Evolutionary conservation across 2,329 filamentous ascomycete species (phyloP).

Genomic region (Shiraia sp.): DNA sequence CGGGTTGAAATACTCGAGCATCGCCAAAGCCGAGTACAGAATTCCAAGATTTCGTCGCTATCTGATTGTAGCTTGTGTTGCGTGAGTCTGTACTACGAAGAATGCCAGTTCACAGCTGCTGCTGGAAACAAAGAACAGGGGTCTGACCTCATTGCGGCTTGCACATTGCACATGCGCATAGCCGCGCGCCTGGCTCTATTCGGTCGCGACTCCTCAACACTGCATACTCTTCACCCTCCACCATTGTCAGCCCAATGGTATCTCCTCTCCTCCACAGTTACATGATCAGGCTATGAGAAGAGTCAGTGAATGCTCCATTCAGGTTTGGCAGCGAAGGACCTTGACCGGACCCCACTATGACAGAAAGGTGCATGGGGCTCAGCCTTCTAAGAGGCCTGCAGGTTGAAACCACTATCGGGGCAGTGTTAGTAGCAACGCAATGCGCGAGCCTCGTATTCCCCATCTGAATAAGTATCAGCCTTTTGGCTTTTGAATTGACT

Average conservation of each 20-base stretch:
- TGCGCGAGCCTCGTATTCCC: constrained; percentile 18
- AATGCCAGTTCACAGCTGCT: no score
- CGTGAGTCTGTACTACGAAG: constrained; percentile 2
- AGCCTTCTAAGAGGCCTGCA: constrained; percentile 21
- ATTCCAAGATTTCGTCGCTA: not conserved
- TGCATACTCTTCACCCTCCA: constrained; percentile 4
- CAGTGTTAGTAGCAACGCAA: constrained; percentile 28
- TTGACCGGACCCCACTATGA: constrained; percentile 14
- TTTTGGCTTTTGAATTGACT: not conserved
- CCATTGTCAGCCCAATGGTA: constrained; percentile 1
- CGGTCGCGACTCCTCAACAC: constrained; percentile 3
- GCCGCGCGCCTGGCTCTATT: constrained; percentile 12
- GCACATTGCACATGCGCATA: no score
- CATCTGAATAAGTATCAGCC: constrained; percentile 20
- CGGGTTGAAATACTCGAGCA: constrained; percentile 28
- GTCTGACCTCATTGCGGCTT: not conserved
- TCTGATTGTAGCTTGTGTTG: constrained; percentile 2
- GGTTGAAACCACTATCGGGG: constrained; percentile 24
- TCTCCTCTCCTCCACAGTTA: constrained; percentile 2
- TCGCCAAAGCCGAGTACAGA: not conserved
- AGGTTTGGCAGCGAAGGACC: not conserved
- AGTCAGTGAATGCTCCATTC: constrained; percentile 1
- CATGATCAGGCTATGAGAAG: constrained; percentile 1
- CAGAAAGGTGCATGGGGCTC: constrained; percentile 15
- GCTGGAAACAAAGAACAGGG: not conserved